Evolutionary conservation across 1,284 basidiomycete species (phyloP).

Genomic region (Cryptococcus hybrid): DNA sequence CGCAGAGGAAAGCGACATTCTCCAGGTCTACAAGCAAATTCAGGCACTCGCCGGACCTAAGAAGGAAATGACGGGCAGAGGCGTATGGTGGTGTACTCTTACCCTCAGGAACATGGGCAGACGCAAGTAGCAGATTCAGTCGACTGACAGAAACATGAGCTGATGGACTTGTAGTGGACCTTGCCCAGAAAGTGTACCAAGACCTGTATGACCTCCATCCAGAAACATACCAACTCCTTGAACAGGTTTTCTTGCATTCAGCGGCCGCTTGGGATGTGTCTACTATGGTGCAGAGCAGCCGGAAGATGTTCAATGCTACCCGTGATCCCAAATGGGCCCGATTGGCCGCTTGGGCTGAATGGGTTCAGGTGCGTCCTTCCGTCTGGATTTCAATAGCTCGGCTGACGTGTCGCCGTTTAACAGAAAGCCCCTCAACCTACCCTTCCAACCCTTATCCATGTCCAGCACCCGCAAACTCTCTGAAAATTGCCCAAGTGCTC

Average conservation of each 20-base stretch:
- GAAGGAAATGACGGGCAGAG: conserved; percentile 24
- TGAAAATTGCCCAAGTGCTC: conserved; percentile 27
- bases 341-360: conserved; percentile 39
- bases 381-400: background rate
- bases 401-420: background rate
- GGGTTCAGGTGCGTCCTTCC: conserved; percentile 19
- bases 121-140: conserved; percentile 21
- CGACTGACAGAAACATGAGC: background rate
- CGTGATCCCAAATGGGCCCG: conserved; percentile 36
- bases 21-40: conserved; percentile 24
- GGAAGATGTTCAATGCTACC: conserved; percentile 40
- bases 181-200: conserved; percentile 30
- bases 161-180: conserved; percentile 23
- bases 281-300: conserved; percentile 24
- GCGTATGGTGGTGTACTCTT: conserved; percentile 24
- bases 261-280: conserved; percentile 27
- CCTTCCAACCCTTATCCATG: conserved; percentile 9
- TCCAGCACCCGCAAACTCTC: conserved; percentile 15
- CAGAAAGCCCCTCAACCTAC: conserved; percentile 21
- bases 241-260: conserved; percentile 39
- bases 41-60: conserved; percentile 13
- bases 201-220: conserved; percentile 26
- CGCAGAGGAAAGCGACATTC: conserved; percentile 9
- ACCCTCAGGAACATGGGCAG: conserved; percentile 29
- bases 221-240: conserved; percentile 23